Evolutionary conservation across 208 protist species (phyloP).

Genomic region (Vickermania spadyakhi): DNA sequence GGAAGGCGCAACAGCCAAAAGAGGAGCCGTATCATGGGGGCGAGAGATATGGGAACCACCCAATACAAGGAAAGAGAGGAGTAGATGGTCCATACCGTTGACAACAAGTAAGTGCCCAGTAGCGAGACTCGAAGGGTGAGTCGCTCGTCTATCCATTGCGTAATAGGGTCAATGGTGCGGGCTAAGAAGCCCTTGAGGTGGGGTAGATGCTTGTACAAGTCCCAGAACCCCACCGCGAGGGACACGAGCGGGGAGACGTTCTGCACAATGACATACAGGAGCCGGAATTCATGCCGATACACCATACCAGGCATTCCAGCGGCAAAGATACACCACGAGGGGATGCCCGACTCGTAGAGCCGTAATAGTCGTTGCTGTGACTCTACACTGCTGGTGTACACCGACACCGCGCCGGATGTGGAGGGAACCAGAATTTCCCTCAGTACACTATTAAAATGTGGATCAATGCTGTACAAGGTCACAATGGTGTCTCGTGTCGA

Average conservation of each 20-base stretch:
- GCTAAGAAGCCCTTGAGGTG: slow-evolving; percentile 58
- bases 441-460: slow-evolving; percentile 58
- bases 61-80: slow-evolving; percentile 55
- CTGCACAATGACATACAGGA: slow-evolving; percentile 41
- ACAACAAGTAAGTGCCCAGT: slow-evolving; percentile 66
- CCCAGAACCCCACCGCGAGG: slow-evolving; percentile 62
- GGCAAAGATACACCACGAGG: slow-evolving; percentile 61
- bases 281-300: slow-evolving; percentile 49
- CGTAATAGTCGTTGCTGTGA: slow-evolving; percentile 56
- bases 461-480: slow-evolving; percentile 61
- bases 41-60: slow-evolving; percentile 29
- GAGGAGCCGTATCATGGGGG: slow-evolving; percentile 19
- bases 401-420: slow-evolving; percentile 33
- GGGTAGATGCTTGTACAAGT: slow-evolving; percentile 76
- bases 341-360: slow-evolving; percentile 75
- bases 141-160: slow-evolving; percentile 46
- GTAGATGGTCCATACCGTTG: slow-evolving; percentile 38
- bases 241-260: slow-evolving; percentile 74
- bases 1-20: slow-evolving; percentile 30
- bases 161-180: slow-evolving; percentile 42
- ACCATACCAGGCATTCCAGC: slow-evolving; percentile 35
- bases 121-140: slow-evolving; percentile 69
- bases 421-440: slow-evolving; percentile 65
- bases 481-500: slow-evolving; percentile 54
- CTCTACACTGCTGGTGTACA: slow-evolving; percentile 37